Evolutionary conservation across 2,329 filamentous ascomycete genomes (phyloP).

Genomic region (Alternaria ventricosa): DNA sequence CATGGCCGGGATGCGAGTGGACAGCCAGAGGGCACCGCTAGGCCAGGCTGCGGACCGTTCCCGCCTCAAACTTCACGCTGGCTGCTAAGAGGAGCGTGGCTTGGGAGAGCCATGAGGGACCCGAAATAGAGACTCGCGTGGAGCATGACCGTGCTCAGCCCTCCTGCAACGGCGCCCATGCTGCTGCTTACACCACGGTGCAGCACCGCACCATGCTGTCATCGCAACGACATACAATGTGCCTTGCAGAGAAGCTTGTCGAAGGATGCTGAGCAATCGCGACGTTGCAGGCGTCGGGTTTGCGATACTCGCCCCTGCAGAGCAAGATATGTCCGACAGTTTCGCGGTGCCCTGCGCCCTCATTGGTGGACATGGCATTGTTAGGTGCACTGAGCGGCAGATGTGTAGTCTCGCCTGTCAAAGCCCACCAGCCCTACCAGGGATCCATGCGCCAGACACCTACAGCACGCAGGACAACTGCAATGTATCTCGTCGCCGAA

Average conservation of each 20-base stretch:
- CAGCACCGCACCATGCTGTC: constrained; percentile 30
- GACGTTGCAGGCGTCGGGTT: constrained; percentile 2
- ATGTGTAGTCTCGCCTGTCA: constrained; percentile 23
- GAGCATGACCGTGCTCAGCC: constrained; percentile 38
- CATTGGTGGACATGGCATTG: constrained; percentile 27
- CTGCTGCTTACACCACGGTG: constrained; percentile 33
- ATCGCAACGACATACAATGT: constrained; percentile 17
- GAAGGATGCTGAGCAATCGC: constrained; percentile 9
- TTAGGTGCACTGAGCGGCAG: constrained; percentile 27
- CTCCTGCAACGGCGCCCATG: constrained; percentile 34
- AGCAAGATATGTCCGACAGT: constrained; percentile 17
- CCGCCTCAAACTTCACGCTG: constrained; percentile 40
- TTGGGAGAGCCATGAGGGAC: constrained; percentile 28
- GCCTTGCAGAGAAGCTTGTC: constrained; percentile 8
- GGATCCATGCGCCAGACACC: constrained; percentile 8
- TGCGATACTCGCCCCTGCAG: constrained; percentile 23
- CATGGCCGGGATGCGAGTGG: constrained; percentile 26
- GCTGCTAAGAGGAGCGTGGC: constrained; percentile 43
- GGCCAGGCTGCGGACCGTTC: constrained; percentile 49
- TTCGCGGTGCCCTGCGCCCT: constrained; percentile 5
- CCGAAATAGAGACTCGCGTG: constrained; percentile 40
- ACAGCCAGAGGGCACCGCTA: constrained; percentile 24
- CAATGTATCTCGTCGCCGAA: constrained; percentile 16
- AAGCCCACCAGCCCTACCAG: constrained; percentile 13
- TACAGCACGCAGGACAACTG: constrained; percentile 12